Evolutionary conservation across 352 stramenopile genomes (phyloP).

Genomic region (Phytophthora idaei): DNA sequence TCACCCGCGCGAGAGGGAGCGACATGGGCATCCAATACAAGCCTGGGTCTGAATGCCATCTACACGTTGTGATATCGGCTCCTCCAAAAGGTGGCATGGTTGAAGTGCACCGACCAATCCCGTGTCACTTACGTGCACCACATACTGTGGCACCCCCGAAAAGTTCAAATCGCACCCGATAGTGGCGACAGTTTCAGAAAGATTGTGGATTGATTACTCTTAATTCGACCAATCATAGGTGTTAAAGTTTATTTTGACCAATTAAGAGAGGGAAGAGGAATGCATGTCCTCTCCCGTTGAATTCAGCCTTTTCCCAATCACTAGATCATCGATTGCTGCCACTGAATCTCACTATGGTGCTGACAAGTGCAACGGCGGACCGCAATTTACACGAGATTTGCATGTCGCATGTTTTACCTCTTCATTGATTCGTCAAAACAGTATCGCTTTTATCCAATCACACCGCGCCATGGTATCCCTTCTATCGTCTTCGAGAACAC

Average conservation of each 20-base stretch:
- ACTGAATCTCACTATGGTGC: background rate
- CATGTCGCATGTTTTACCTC: constrained; percentile 5
- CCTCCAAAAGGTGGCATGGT: too few relatives aligned
- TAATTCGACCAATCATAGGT: constrained; percentile 7
- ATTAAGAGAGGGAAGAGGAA: background rate
- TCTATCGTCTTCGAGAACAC: constrained; percentile 21
- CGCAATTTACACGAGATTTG: background rate
- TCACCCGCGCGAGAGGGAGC: too few relatives aligned
- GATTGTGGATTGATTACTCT: constrained; percentile 1
- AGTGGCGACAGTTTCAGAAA: constrained; percentile 11
- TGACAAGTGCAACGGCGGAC: background rate
- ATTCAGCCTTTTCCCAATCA: background rate
- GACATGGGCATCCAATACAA: too few relatives aligned
- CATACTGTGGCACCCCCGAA: background rate
- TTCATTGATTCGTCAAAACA: constrained; percentile 3
- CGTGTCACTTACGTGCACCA: background rate
- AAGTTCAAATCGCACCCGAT: background rate
- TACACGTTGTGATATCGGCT: too few relatives aligned
- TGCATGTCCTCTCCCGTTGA: background rate
- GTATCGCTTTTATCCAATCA: constrained; percentile 3
- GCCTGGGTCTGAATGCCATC: too few relatives aligned
- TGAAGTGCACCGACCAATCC: constrained; percentile 10
- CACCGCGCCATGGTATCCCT: background rate
- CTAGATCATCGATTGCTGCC: background rate
- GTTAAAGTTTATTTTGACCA: background rate